These are phyloP conservation scores for Vicia villosa DNA, from an alignment of 306 rosid genomes.

Conservation along the genomic window DNA sequence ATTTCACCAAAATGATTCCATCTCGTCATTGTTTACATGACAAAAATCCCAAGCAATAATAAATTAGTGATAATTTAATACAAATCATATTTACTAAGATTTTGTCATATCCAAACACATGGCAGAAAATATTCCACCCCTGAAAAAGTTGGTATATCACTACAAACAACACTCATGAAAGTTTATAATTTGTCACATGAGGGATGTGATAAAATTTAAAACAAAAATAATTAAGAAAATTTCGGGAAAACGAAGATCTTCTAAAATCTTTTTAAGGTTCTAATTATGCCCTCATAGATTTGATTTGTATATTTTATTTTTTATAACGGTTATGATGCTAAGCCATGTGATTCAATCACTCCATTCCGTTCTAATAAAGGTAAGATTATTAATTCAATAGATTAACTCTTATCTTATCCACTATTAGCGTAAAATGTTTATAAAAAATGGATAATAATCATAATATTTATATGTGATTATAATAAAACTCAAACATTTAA, in stretches of 20 bases:
- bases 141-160: conserved; percentile 43
- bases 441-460: too few relatives aligned
- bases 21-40: conserved; percentile 37
- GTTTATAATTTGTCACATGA: conserved; percentile 44
- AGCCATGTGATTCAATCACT: conserved; percentile 48
- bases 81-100: conserved; percentile 57
- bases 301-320: conserved; percentile 21
- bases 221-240: conserved; percentile 32
- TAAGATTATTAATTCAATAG: too few relatives aligned
- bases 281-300: conserved; percentile 52
- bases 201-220: conserved; percentile 25
- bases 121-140: conserved; percentile 65
- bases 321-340: conserved; percentile 26
- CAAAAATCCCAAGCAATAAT: conserved; percentile 46
- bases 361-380: not conserved
- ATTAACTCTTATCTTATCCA: too few relatives aligned
- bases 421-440: too few relatives aligned
- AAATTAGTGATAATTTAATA: conserved; percentile 35
- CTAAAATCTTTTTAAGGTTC: conserved; percentile 60
- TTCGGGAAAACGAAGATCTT: conserved; percentile 54
- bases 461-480: too few relatives aligned
- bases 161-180: conserved; percentile 19
- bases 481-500: too few relatives aligned
- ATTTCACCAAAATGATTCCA: conserved; percentile 28
- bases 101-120: conserved; percentile 75